Conservation (phyloP, 768 basidiomycete genomes). For the Lenzites betulinus region DNA sequence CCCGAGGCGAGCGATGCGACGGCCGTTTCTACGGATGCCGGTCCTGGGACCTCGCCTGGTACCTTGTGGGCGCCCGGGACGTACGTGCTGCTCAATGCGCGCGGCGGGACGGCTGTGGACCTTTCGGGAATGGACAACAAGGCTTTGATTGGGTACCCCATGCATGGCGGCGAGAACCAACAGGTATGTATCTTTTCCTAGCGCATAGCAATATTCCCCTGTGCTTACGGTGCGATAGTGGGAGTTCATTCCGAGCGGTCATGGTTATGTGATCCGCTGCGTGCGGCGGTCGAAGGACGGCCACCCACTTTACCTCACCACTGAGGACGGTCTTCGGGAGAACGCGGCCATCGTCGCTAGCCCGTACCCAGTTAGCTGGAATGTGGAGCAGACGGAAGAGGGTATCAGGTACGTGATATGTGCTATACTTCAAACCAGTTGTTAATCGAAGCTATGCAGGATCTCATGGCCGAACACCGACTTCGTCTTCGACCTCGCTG, state of each 20-base stretch:
- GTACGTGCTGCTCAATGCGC: constrained; percentile 29
- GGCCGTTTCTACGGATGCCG: constrained; percentile 3
- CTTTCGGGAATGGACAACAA: constrained; percentile 26
- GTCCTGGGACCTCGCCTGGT: constrained; percentile 17
- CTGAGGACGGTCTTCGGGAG: constrained; percentile 20
- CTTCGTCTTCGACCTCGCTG: constrained; percentile 26
- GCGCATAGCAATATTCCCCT: neutral
- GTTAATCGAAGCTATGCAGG: constrained; percentile 5
- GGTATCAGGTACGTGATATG: constrained; percentile 18
- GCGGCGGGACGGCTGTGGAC: constrained; percentile 28
- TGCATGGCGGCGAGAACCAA: constrained; percentile 28
- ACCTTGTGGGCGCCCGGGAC: constrained; percentile 21
- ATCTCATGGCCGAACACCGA: constrained; percentile 29
- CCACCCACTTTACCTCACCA: constrained; percentile 25
- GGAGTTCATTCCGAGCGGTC: constrained; percentile 29
- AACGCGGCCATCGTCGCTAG: constrained; percentile 25
- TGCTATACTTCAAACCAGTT: neutral
- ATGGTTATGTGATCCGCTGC: constrained; percentile 28
- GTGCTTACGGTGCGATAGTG: constrained; percentile 34
- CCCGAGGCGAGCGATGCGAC: constrained; percentile 15
- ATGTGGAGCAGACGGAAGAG: constrained; percentile 20
- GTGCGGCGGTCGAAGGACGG: constrained; percentile 14
- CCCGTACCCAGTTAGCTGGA: constrained; percentile 30
- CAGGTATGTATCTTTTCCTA: constrained; percentile 16
- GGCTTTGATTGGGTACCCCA: constrained; percentile 28